Evolutionary conservation across 768 basidiomycete genomes (phyloP).

Genomic region (Cubamyces lactineus): DNA sequence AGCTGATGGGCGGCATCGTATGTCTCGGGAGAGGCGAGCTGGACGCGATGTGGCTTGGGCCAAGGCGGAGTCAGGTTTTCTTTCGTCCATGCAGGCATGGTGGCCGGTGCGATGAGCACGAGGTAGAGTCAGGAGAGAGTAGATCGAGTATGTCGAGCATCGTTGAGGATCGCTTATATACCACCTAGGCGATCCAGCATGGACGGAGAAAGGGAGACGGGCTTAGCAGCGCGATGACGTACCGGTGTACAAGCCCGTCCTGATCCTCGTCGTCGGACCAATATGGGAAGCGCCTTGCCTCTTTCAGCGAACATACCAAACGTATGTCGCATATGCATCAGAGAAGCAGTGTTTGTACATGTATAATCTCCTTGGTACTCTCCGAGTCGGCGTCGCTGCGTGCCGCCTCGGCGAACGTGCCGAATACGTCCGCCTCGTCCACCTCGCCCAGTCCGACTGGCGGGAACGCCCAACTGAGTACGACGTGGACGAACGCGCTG

Average conservation of each 20-base stretch:
- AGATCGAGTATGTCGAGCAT: too few relatives aligned
- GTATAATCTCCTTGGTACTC: not conserved
- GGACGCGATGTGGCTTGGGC: slow-evolving; percentile 11
- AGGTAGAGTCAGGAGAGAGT: too few relatives aligned
- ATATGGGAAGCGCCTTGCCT: too few relatives aligned
- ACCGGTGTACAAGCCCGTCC: too few relatives aligned
- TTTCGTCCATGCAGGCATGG: slow-evolving; percentile 16
- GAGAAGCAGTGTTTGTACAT: too few relatives aligned
- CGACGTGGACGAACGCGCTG: slow-evolving; percentile 21
- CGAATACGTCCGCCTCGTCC: slow-evolving; percentile 30
- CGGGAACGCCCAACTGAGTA: slow-evolving; percentile 26
- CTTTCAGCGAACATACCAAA: too few relatives aligned
- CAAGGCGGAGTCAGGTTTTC: slow-evolving; percentile 5
- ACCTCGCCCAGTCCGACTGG: slow-evolving; percentile 25
- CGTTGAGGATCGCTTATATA: too few relatives aligned
- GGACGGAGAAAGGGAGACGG: too few relatives aligned
- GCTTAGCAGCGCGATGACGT: too few relatives aligned
- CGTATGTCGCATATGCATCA: too few relatives aligned
- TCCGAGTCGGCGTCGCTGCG: not conserved
- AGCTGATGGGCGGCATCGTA: slow-evolving; percentile 11
- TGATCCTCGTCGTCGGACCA: too few relatives aligned
- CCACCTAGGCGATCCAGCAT: too few relatives aligned
- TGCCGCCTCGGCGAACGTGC: slow-evolving; percentile 21
- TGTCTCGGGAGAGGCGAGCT: not conserved
- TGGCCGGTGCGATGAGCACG: not conserved